These are phyloP conservation scores for Zea luxurians DNA, from an alignment of 176 grass and related monocot genomes.

Conservation along the genomic window DNA sequence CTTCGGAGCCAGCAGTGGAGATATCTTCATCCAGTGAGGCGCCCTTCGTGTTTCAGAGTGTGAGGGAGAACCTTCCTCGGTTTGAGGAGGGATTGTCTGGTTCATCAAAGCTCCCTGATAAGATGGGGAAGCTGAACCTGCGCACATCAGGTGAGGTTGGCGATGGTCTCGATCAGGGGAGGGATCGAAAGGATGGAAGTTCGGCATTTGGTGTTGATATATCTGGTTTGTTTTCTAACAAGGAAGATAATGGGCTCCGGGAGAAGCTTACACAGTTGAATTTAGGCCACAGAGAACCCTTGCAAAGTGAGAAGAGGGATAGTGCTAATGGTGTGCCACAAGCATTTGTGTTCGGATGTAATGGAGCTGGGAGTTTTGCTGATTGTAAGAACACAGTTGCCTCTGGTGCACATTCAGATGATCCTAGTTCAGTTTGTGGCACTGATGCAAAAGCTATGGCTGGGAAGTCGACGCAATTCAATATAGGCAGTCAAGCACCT, in stretches of 20 bases:
- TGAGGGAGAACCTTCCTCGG: slow-evolving; percentile 44
- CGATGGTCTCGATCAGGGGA: slow-evolving; percentile 1
- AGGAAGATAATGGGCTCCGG: slow-evolving; percentile 31
- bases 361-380: slow-evolving; percentile 30
- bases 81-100: slow-evolving; percentile 37
- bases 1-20: background rate
- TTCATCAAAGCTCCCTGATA: slow-evolving; percentile 41
- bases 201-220: slow-evolving; percentile 29
- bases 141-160: slow-evolving; percentile 11
- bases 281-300: slow-evolving; percentile 43
- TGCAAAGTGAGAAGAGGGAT: slow-evolving; percentile 30
- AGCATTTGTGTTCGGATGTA: slow-evolving; percentile 58
- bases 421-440: background rate
- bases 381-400: slow-evolving; percentile 19
- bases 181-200: slow-evolving; percentile 6
- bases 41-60: slow-evolving; percentile 44
- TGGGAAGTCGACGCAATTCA: background rate
- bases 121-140: slow-evolving; percentile 65
- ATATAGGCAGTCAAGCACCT: slow-evolving; percentile 22
- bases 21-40: slow-evolving; percentile 9
- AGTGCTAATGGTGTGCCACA: slow-evolving; percentile 16
- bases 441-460: slow-evolving; percentile 15
- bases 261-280: slow-evolving; percentile 58
- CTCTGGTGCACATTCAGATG: slow-evolving; percentile 8
- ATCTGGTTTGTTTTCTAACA: slow-evolving; percentile 25